Percentiles rank a stretch among this genome's conserved stretches.
Conservation (phyloP, 768 basidiomycete species). For the Lactarius vividus region DNA sequence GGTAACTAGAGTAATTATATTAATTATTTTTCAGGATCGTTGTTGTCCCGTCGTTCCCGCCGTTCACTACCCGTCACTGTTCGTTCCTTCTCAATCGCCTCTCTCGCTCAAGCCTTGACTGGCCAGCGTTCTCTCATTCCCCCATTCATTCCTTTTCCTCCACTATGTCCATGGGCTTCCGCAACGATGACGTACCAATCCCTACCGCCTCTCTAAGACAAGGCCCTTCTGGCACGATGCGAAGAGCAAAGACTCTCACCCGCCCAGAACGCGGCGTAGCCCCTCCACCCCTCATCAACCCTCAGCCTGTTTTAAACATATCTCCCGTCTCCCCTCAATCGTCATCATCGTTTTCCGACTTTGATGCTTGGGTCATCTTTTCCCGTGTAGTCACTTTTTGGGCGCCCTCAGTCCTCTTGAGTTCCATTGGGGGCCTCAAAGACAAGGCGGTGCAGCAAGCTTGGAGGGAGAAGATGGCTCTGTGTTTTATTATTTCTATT, state of each 20-base stretch:
- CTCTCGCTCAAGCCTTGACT: slow-evolving; percentile 21
- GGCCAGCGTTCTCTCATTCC: slow-evolving; percentile 20
- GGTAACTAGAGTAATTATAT: not conserved
- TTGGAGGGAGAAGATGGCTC: slow-evolving; percentile 95
- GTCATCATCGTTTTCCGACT: slow-evolving; percentile 37
- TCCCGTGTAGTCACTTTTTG: slow-evolving; percentile 82
- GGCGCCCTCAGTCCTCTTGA: slow-evolving; percentile 79
- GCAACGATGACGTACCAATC: slow-evolving; percentile 25
- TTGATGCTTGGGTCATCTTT: slow-evolving; percentile 78
- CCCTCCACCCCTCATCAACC: slow-evolving; percentile 91
- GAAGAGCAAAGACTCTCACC: slow-evolving; percentile 93
- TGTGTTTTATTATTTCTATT: slow-evolving; percentile 82
- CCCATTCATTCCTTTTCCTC: slow-evolving; percentile 13
- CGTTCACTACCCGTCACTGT: not conserved
- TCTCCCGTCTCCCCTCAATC: slow-evolving; percentile 37
- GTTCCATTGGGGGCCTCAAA: slow-evolving; percentile 73
- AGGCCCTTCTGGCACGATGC: slow-evolving; percentile 54
- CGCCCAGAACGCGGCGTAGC: slow-evolving; percentile 94
- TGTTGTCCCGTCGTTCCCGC: not conserved
- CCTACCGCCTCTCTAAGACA: slow-evolving; percentile 23
- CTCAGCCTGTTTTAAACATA: slow-evolving; percentile 49
- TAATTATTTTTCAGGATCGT: not conserved
- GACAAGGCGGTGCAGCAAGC: slow-evolving; percentile 80
- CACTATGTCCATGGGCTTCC: slow-evolving; percentile 21
- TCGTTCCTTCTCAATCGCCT: slow-evolving; percentile 10